Conservation (phyloP, 495 filamentous ascomycete species). For the Aspergillus incahuasiensis region DNA sequence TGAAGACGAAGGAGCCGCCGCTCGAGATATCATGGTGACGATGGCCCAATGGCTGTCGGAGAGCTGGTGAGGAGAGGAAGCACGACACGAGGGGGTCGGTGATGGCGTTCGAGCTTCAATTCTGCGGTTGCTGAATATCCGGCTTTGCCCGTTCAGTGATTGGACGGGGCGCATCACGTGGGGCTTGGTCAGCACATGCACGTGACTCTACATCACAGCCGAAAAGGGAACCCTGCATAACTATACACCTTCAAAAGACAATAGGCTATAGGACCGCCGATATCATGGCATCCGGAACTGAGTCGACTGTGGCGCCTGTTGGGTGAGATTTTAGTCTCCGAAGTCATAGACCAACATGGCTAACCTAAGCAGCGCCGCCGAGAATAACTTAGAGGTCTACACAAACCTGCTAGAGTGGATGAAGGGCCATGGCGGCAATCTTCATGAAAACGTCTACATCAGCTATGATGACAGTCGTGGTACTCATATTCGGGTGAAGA, state of each 20-base stretch:
- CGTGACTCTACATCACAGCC: constrained; percentile 1
- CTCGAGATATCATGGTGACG: constrained; percentile 49
- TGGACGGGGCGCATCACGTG: constrained; percentile 31
- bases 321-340: background rate
- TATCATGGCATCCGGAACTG: background rate
- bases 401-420: constrained; percentile 40
- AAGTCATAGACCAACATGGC: background rate
- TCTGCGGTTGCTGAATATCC: constrained; percentile 47
- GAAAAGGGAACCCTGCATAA: constrained; percentile 3
- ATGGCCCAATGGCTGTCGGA: constrained; percentile 27
- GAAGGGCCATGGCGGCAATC: constrained; percentile 33
- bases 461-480: constrained; percentile 38
- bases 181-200: constrained; percentile 13
- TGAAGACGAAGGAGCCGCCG: constrained; percentile 44
- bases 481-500: constrained; percentile 43
- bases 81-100: constrained; percentile 12
- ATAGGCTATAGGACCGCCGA: background rate
- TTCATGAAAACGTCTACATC: constrained; percentile 39
- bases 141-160: constrained; percentile 39
- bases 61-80: constrained; percentile 24
- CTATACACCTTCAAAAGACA: background rate
- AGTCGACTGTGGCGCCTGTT: background rate
- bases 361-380: background rate
- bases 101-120: constrained; percentile 29
- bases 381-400: constrained; percentile 26